phyloP scores from a whole-genome alignment of 495 filamentous ascomycete species.

The Daldinia caldariorum region DNA sequence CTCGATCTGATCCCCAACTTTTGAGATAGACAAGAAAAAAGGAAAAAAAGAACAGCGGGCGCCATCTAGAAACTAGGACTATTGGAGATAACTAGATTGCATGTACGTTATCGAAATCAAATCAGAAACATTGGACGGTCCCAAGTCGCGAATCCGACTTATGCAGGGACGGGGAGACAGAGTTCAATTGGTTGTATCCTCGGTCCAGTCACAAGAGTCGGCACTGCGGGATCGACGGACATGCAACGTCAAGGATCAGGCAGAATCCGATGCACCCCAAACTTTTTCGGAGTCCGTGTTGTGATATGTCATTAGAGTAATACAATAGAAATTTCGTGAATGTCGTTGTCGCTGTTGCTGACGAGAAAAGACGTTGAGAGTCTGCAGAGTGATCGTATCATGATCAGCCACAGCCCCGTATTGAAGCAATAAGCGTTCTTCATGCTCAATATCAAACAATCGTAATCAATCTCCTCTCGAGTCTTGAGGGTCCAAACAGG shows the following conservation, averaged over 20 bases:
- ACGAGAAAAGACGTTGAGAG: conserved; percentile 2
- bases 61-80: conserved; percentile 7
- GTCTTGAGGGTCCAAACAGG: too few species aligned
- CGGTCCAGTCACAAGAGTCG: conserved; percentile 29
- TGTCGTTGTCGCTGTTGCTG: conserved; percentile 26
- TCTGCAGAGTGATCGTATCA: background rate
- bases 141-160: conserved; percentile 41
- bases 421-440: background rate
- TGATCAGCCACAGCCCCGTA: background rate
- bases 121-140: conserved; percentile 46
- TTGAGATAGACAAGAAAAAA: conserved; percentile 23
- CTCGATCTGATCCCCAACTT: conserved; percentile 30
- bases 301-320: conserved; percentile 18
- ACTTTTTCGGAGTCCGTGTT: conserved; percentile 39
- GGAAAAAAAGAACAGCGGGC: conserved; percentile 30
- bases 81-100: conserved; percentile 19
- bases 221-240: conserved; percentile 44
- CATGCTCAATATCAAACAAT: background rate
- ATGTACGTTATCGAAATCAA: conserved; percentile 39
- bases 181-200: conserved; percentile 32
- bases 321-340: conserved; percentile 31
- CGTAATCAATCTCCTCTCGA: background rate
- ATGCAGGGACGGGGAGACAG: conserved; percentile 39
- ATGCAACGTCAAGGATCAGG: conserved; percentile 43
- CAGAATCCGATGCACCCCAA: conserved; percentile 36